Evolutionary conservation across 768 basidiomycete genomes (phyloP), one percentile per base, ranked within the genome.

Genomic region (Boletus coccyginus): DNA sequence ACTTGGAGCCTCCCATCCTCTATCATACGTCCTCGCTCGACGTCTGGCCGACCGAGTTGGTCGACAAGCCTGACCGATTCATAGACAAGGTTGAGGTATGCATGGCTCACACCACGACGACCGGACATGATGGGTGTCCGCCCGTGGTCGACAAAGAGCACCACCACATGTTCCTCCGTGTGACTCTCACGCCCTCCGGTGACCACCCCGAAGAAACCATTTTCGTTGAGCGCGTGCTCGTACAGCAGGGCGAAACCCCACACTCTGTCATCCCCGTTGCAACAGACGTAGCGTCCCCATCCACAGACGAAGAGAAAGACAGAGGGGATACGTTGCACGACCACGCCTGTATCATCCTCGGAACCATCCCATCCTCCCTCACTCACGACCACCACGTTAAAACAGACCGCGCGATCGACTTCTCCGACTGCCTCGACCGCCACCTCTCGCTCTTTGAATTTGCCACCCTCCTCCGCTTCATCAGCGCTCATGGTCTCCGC

Each of bases 301-400:
- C 13, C 3, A 8, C 7, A 6, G 47, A 12, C 7, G 29, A 9
- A 12, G 40, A 29, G 11, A 52, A 53, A 6, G 47, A 12, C 7
- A 21, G 5, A 12, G 40, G 35, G 14, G 57, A 53, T n/a, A 17
- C 29, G 1, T 14, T 60, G 13, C 43, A 61, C 39, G 60, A 61
- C n/a, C 58, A 61, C 13, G 60, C 60, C 2, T 61, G 58, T 5
- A n/a, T 61, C 29, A 45, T 60, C 39, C 44, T 56, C 7, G 46
- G 56, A 14, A 58, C 50, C 1, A 32, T 43, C 2, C 60, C 58
- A 5, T 40, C 45, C 2, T 48, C 53, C 3, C 36, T 61, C 24
- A 24, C 52, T 12, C 58, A 56, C 3, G 33, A 24, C 16, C 42
- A 61, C 12, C 53, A 56, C 33, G n/a, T 52, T 42, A 31, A 29